Percentiles rank a stretch among this genome's conserved stretches.
Evolutionary conservation across 352 stramenopile genomes (phyloP).

Genomic region (Phytophthora pseudosyringae): DNA sequence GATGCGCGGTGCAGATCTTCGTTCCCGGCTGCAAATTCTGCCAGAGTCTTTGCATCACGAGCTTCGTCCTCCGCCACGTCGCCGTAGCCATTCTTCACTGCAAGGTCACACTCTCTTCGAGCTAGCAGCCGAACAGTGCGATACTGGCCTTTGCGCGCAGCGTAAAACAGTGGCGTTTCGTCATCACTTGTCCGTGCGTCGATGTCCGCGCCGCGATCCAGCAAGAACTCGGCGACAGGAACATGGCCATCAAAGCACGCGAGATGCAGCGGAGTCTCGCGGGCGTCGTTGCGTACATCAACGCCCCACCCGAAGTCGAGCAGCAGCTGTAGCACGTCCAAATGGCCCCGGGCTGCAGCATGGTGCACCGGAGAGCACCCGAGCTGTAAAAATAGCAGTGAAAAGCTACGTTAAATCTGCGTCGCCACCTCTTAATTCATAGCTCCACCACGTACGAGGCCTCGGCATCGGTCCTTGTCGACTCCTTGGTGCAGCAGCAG

Average conservation of each 20-base stretch:
- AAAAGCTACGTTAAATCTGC: neutral
- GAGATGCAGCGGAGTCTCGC: constrained; percentile 77
- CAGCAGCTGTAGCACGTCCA: constrained; percentile 70
- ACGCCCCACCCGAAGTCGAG: constrained; percentile 70
- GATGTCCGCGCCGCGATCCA: constrained; percentile 64
- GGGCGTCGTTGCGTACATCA: constrained; percentile 49
- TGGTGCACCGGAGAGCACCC: constrained; percentile 78
- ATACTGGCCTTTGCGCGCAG: constrained; percentile 69
- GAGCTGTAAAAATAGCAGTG: constrained; percentile 33
- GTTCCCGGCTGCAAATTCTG: constrained; percentile 60
- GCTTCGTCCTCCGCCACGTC: constrained; percentile 77
- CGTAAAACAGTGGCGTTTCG: constrained; percentile 82
- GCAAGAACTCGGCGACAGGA: constrained; percentile 59
- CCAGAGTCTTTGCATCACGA: constrained; percentile 50
- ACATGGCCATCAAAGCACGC: constrained; percentile 67
- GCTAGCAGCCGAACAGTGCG: constrained; percentile 68
- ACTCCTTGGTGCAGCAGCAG: constrained; percentile 72
- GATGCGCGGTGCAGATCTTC: constrained; percentile 49
- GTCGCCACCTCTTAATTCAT: neutral
- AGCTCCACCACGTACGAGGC: constrained; percentile 49
- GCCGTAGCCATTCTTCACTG: constrained; percentile 61
- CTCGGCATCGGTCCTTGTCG: constrained; percentile 60
- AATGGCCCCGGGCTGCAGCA: constrained; percentile 65
- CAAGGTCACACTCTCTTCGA: constrained; percentile 65
- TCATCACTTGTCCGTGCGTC: constrained; percentile 56